Base-by-base conservation (phyloP, 176 grass and related monocot genomes). In the Alopecurus myosuroides region DNA sequence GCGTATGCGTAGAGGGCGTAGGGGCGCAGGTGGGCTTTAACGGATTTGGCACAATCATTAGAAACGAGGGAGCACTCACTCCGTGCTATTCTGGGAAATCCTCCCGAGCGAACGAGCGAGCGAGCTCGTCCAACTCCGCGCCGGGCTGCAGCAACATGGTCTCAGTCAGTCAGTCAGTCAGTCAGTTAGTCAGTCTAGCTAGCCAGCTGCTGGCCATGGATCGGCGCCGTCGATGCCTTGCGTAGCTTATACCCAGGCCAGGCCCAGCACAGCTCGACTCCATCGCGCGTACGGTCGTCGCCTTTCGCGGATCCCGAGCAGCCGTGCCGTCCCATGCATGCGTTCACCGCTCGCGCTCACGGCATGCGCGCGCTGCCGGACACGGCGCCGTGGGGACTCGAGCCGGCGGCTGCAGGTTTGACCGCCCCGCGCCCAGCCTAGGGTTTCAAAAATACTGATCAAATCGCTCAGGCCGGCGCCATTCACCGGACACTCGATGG, bases 1-100 rank as follows among this genome's bases (percentile, higher is more conserved):
- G 79, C 81, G 84, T 74, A 77, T 77, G 33, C 10, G 51, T 78
- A 72, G 78, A 71, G 29, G 22, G 60, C 23, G 28, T 51, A 74
- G 66, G 19, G 2, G 65, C 33, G 41, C 58, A 52, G 81, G 70
- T 76, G 82, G 49, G 49, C 78, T 90, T 88, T 83, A 78, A 93
- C 88, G 88, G 88, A 93, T 90, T 93, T 88, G 85, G 78, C 81
- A 93, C 91, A 93, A 93, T 93, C 91, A 93, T 93, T 93, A 90
- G 88, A 75, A 83, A 81, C 81, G 88, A 88, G 88, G 91, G 37
- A 77, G 91, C 63, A 81, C 82, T 85, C 82, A 75, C 82, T 82
- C 39, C 85, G 72, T 90, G 85, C 91, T 72, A 90, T 90, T 88
- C 85, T 79, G 53, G 85, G 85, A 34, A 90, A 85, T 8, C 64